Evolutionary conservation across 129 eudicot species (phyloP).

Genomic region (Pulicaria dysenterica): DNA sequence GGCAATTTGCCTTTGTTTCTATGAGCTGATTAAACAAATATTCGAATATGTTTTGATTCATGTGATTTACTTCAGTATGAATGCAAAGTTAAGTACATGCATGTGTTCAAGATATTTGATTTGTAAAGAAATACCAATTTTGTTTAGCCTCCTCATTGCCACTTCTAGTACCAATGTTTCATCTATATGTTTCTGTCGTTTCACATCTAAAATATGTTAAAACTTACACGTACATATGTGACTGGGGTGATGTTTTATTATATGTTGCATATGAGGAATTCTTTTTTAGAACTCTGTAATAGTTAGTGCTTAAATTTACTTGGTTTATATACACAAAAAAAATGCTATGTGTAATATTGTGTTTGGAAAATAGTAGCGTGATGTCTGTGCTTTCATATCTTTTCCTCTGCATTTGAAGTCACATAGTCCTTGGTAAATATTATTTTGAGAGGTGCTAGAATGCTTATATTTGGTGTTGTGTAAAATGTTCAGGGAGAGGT

Average conservation of each 20-base stretch:
- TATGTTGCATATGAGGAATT: too few species aligned
- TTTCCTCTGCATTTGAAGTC: background rate
- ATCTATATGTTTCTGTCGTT: background rate
- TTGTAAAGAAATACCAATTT: background rate
- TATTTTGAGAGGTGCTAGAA: constrained; percentile 13
- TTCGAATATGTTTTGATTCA: background rate
- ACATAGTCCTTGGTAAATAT: background rate
- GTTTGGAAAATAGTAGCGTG: too few species aligned
- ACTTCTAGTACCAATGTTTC: background rate
- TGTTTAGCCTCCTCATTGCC: background rate
- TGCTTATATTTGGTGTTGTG: constrained; percentile 6
- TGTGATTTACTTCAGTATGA: background rate
- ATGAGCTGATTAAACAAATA: background rate
- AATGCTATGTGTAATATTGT: background rate
- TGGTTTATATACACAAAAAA: background rate
- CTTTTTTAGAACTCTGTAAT: too few species aligned
- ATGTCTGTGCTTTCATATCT: background rate
- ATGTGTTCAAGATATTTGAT: background rate
- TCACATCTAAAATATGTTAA: background rate
- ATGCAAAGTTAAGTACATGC: background rate
- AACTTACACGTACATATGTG: background rate
- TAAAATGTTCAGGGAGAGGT: constrained; percentile 77
- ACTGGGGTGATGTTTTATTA: background rate
- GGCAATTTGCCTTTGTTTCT: too few species aligned
- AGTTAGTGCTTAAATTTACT: background rate